These are phyloP conservation scores for Talaromyces adpressus DNA, from an alignment of 495 filamentous ascomycete species.

Conservation along the genomic window DNA sequence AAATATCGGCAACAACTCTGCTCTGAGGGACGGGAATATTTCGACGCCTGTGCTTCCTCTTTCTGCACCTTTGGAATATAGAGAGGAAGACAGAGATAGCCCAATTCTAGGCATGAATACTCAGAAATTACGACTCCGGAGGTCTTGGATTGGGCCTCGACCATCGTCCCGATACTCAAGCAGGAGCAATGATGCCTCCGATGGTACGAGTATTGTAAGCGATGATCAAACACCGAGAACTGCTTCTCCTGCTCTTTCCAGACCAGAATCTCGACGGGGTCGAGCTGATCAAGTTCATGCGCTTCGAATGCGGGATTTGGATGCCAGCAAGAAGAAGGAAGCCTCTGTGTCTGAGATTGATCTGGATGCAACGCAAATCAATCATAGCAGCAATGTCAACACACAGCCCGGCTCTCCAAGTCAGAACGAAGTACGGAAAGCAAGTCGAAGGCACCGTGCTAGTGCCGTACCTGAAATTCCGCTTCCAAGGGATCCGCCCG, in stretches of 20 bases:
- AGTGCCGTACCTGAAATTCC: constrained; percentile 5
- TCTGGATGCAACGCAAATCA: not conserved
- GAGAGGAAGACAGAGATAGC: constrained; percentile 1
- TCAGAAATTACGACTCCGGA: not conserved
- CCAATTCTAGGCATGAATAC: not conserved
- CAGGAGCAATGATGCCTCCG: constrained; percentile 3
- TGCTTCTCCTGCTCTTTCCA: not conserved
- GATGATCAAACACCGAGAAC: not conserved
- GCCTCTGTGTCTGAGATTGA: constrained; percentile 10
- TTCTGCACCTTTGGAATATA: not conserved
- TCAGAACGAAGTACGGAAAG: not conserved
- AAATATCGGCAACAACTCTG: not conserved
- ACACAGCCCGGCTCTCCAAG: not conserved
- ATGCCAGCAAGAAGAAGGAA: constrained; percentile 1
- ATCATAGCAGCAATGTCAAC: not conserved
- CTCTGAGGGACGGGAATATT: not conserved
- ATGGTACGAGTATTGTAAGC: not conserved
- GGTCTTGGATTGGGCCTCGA: constrained; percentile 6
- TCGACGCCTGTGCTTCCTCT: not conserved
- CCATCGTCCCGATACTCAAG: not conserved
- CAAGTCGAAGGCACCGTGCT: not conserved
- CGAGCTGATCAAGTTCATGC: constrained; percentile 22
- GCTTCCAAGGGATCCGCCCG: constrained; percentile 2
- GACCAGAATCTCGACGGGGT: constrained; percentile 10
- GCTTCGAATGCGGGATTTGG: constrained; percentile 18